A percentile compares a stretch with the other conserved stretches of the same genome.
Conservation (phyloP, 306 rosid genomes). For the Ochetophila trinervis region DNA sequence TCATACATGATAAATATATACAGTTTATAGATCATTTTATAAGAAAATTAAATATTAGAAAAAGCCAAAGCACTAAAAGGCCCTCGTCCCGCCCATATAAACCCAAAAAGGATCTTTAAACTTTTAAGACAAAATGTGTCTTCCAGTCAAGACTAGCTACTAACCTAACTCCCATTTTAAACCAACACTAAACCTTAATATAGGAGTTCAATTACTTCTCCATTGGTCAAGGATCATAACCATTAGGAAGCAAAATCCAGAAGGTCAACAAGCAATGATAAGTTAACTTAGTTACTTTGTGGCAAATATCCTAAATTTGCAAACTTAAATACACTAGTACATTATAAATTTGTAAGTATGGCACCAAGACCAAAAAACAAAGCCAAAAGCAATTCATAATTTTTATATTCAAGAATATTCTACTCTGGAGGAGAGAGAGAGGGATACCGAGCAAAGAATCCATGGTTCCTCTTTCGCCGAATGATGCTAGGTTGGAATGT, state of each 20-base stretch:
- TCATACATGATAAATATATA: constrained; percentile 8
- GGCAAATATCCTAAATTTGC: not conserved
- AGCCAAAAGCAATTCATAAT: not conserved
- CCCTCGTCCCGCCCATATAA: not conserved
- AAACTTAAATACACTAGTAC: not conserved
- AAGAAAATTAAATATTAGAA: not conserved
- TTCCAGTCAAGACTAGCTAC: not conserved
- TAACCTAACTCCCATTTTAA: not conserved
- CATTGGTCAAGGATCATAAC: not conserved
- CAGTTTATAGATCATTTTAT: constrained; percentile 6
- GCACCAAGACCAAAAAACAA: not conserved
- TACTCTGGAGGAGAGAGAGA: constrained; percentile 11
- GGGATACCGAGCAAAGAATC: constrained; percentile 80
- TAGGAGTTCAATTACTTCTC: constrained; percentile 1
- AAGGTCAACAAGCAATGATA: not conserved
- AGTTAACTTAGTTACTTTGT: not conserved
- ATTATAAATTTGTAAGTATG: not conserved
- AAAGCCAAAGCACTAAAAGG: constrained; percentile 2
- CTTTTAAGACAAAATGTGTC: not conserved
- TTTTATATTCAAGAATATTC: not conserved
- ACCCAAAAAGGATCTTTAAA: not conserved
- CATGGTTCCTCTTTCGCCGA: constrained; percentile 83
- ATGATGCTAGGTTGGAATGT: constrained; percentile 86
- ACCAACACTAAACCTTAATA: not conserved
- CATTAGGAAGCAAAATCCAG: not conserved